phyloP scores from a whole-genome alignment of 1,284 basidiomycete genomes.

The Ganoderma lingzhi region DNA sequence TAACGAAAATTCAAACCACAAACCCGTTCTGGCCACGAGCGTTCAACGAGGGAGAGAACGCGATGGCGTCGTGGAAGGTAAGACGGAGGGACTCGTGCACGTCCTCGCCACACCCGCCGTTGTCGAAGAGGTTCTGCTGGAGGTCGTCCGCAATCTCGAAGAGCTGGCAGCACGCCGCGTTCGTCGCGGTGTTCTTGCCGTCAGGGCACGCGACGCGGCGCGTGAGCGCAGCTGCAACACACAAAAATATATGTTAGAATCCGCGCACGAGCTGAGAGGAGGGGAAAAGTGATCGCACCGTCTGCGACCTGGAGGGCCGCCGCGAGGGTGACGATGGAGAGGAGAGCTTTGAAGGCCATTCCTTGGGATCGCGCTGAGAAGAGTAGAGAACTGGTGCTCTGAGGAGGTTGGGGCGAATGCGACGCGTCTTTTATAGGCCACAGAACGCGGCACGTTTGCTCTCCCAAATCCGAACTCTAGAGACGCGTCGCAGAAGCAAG shows the following conservation, averaged over 20 bases:
- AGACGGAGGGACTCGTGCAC: constrained; percentile 42
- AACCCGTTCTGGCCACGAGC: constrained; percentile 33
- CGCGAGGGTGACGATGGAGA: constrained; percentile 26
- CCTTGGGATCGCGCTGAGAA: constrained; percentile 12
- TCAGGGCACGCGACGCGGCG: constrained; percentile 36
- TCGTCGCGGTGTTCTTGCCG: constrained; percentile 41
- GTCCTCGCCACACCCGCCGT: constrained; percentile 38
- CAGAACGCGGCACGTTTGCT: background rate
- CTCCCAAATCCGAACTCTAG: background rate
- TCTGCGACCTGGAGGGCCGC: constrained; percentile 31
- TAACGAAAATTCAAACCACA: background rate
- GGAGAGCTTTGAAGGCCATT: constrained; percentile 32
- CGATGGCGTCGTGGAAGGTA: constrained; percentile 44
- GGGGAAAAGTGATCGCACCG: constrained; percentile 14
- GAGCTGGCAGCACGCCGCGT: constrained; percentile 48
- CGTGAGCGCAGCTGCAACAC: constrained; percentile 30
- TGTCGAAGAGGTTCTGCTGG: constrained; percentile 48
- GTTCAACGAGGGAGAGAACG: constrained; percentile 33
- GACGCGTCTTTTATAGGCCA: constrained; percentile 23
- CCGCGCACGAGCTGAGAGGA: background rate
- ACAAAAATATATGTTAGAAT: background rate
- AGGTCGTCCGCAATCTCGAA: constrained; percentile 48
- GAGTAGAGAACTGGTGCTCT: constrained; percentile 16
- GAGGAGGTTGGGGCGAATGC: background rate
- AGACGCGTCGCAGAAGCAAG: background rate